Base-by-base conservation (phyloP, 257 asterid species). In the Echium plantagineum region DNA sequence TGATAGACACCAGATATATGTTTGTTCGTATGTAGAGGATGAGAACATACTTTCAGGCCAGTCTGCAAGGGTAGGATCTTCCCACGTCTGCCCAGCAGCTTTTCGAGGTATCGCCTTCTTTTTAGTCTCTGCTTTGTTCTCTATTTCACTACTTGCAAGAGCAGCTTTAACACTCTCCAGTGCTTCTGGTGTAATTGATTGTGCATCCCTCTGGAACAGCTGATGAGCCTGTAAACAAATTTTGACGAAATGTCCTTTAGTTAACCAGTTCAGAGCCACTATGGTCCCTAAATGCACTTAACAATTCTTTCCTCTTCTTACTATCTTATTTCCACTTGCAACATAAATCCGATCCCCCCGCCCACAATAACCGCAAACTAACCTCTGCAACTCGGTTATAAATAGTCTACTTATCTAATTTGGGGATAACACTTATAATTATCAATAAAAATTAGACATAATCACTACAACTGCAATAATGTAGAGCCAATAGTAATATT, bases 91-190 rank as follows among this genome's bases (percentile, higher is more conserved):
- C 59, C 98, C 98, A 9, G 97, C 98, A 48, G 95, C 98, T 76
- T 86, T 88, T 54, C 97, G 80, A n/a, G 98, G 97, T 65, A 88
- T 18, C 30, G 97, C 89, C 78, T 81, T 88, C 90, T 86, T 93
- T 78, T 84, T 93, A 15, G 90, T 83, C 78, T 88, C 97, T 16
- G 95, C 94, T 80, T 93, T 93, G 79, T 89, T 95, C 72, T 93
- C 95, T 9, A 84, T 74, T 71, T 88, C 97, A 26, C 97, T 83
- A 78, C 82, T 88, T 1, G 98, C 98, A 58, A 93, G 86, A 15
- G 98, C 98, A 73, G 98, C 97, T 75, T 93, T 89, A 73, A 93
- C 98, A 63, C 90, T 83, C 78, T 88, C 89, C 58, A 91, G 95
- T 55, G 97, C 98, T 78, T 91, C 98, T 12, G 95, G 97, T 35